A percentile compares a stretch with the other conserved stretches of the same genome.
Evolutionary conservation across 768 basidiomycete species (phyloP).

Genomic region (Tubosaeta sp.): DNA sequence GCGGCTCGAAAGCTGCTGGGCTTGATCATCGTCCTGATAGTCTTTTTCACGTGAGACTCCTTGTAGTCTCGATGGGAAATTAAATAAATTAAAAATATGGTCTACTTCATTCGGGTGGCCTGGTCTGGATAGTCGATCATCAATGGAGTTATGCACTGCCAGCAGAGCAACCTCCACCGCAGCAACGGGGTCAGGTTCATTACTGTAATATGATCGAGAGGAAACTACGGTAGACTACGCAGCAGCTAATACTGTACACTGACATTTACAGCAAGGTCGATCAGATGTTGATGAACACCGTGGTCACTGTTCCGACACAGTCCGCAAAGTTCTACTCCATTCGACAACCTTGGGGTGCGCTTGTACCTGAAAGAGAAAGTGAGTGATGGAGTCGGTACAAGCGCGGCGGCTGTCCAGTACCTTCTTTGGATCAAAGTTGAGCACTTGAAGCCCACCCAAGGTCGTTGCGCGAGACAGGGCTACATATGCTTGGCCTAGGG

Average conservation of each 20-base stretch:
- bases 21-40: background rate
- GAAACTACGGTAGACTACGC: background rate
- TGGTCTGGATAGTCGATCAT: too few relatives aligned
- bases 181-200: too few relatives aligned
- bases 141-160: too few relatives aligned
- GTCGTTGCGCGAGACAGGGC: conserved; percentile 86
- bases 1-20: background rate
- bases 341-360: conserved; percentile 68
- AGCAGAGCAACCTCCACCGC: too few relatives aligned
- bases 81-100: background rate
- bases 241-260: background rate
- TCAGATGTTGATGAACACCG: conserved; percentile 29
- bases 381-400: background rate
- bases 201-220: too few relatives aligned
- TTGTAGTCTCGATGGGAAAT: background rate
- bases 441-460: conserved; percentile 79
- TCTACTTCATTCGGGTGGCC: too few relatives aligned
- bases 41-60: background rate
- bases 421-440: conserved; percentile 73
- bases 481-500: conserved; percentile 82
- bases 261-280: background rate
- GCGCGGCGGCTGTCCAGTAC: conserved; percentile 33
- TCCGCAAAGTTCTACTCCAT: conserved; percentile 70
- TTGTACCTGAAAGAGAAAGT: conserved; percentile 44
- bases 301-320: conserved; percentile 28